Evolutionary conservation across 768 basidiomycete species (phyloP).

Genomic region (Lactarius pseudohatsudake): DNA sequence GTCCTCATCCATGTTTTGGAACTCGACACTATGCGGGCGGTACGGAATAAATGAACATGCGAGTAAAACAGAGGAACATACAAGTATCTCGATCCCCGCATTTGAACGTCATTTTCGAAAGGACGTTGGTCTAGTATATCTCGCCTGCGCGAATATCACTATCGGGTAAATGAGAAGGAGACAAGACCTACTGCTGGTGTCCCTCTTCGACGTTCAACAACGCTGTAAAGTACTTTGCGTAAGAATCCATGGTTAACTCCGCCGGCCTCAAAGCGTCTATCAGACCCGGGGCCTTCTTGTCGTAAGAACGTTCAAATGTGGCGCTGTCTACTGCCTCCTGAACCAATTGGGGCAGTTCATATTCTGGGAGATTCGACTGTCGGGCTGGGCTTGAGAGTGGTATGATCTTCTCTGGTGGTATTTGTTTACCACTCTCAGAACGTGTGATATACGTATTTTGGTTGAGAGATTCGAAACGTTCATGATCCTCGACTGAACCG

Average conservation of each 20-base stretch:
- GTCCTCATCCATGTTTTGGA: conserved; percentile 20
- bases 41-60: not conserved
- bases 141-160: conserved; percentile 36
- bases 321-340: not conserved
- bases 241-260: not conserved
- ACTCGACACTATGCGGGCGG: conserved; percentile 4
- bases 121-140: conserved; percentile 11
- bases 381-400: not conserved
- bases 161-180: conserved; percentile 10
- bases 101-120: not conserved
- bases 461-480: not conserved
- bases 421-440: not conserved
- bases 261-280: not conserved
- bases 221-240: conserved; percentile 5
- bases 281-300: not conserved
- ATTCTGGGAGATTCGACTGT: conserved; percentile 4
- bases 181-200: conserved; percentile 48
- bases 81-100: not conserved
- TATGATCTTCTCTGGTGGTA: conserved; percentile 7
- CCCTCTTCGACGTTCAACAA: conserved; percentile 33
- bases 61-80: not conserved
- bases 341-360: conserved; percentile 5
- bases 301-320: not conserved
- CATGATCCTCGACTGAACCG: conserved; percentile 17
- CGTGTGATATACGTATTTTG: not conserved